Conservation (phyloP, 2,329 filamentous ascomycete species). For the Neobulgaria alba region DNA sequence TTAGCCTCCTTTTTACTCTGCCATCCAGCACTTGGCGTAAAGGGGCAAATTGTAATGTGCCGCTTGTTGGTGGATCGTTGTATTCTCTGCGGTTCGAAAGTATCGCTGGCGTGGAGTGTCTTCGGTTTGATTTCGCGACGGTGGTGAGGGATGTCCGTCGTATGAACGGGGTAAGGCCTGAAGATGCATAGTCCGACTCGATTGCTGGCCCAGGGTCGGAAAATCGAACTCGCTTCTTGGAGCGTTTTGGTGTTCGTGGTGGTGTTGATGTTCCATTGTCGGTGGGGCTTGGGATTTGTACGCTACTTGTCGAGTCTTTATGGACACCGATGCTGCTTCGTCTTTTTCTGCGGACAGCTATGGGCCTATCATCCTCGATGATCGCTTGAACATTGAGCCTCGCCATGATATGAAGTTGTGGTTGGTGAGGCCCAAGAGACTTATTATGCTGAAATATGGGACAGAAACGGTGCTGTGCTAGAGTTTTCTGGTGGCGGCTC, state of each 20-base stretch:
- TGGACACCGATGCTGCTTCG: slow-evolving; percentile 32
- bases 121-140: slow-evolving; percentile 32
- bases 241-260: slow-evolving; percentile 21
- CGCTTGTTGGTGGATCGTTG: slow-evolving; percentile 25
- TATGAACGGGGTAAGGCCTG: slow-evolving; percentile 51
- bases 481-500: too few species aligned
- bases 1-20: slow-evolving; percentile 47
- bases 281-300: slow-evolving; percentile 10
- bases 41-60: slow-evolving; percentile 38
- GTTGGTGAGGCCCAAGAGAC: too few species aligned
- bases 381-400: slow-evolving; percentile 1
- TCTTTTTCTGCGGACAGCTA: slow-evolving; percentile 39
- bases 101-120: slow-evolving; percentile 37
- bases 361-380: neutral
- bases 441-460: too few species aligned
- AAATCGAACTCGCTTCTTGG: slow-evolving; percentile 47
- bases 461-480: too few species aligned
- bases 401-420: too few species aligned
- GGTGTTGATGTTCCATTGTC: slow-evolving; percentile 17
- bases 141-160: slow-evolving; percentile 39
- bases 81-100: slow-evolving; percentile 18
- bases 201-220: slow-evolving; percentile 44
- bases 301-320: slow-evolving; percentile 10
- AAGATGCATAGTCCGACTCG: slow-evolving; percentile 29
- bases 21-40: slow-evolving; percentile 49